Percentiles rank a stretch among this genome's conserved stretches.
Evolutionary conservation across 768 basidiomycete genomes (phyloP).

Genomic region (Boletellus emodensis): DNA sequence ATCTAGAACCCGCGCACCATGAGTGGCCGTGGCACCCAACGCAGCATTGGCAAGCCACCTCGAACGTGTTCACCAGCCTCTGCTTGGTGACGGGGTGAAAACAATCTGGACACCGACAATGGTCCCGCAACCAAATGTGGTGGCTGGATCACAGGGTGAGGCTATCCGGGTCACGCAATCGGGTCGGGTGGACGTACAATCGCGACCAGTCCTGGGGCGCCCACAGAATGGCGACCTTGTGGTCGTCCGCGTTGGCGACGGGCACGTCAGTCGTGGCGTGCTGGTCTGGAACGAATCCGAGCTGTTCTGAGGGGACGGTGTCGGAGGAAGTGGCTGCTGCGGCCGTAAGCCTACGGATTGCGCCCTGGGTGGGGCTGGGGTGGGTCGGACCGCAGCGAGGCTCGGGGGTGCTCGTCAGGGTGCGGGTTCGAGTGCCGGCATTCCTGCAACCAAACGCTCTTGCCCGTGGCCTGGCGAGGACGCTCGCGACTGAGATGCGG

Average conservation of each 20-base stretch:
- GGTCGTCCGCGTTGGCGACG: constrained; percentile 51
- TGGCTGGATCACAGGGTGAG: constrained; percentile 50
- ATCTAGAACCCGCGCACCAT: constrained; percentile 47
- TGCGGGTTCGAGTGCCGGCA: too few species aligned
- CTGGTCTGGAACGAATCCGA: constrained; percentile 23
- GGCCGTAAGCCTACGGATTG: constrained; percentile 3
- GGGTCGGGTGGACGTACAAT: constrained; percentile 56
- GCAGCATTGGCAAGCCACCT: constrained; percentile 41
- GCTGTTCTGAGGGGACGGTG: constrained; percentile 25
- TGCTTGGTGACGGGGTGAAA: constrained; percentile 90
- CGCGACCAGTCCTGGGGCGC: constrained; percentile 65
- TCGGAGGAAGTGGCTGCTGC: neutral
- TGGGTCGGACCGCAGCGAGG: too few species aligned
- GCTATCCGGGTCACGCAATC: neutral
- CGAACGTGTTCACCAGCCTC: constrained; percentile 80
- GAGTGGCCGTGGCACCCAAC: neutral
- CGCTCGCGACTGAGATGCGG: neutral
- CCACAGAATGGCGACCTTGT: constrained; percentile 70
- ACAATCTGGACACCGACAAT: constrained; percentile 84
- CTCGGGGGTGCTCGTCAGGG: too few species aligned
- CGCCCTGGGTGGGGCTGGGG: neutral
- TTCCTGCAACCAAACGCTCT: too few species aligned
- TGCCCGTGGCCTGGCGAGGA: too few species aligned
- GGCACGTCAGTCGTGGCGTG: constrained; percentile 37
- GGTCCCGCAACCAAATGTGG: constrained; percentile 88